Evolutionary conservation across 306 rosid genomes (phyloP).

Genomic region (Vachellia pachyceras): DNA sequence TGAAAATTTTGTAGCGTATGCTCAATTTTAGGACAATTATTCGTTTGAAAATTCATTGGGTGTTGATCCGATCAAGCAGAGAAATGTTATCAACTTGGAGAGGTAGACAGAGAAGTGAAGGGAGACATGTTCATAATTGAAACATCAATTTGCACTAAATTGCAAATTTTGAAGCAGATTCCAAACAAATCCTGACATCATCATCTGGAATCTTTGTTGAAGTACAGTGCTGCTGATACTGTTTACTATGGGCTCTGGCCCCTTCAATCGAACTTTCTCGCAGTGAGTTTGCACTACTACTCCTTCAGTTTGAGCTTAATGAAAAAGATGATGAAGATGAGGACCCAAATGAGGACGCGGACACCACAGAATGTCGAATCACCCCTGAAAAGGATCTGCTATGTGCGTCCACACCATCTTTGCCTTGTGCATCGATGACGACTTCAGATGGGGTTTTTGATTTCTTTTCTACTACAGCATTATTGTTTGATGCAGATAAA

Average conservation of each 20-base stretch:
- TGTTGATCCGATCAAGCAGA: background rate
- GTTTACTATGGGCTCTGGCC: conserved; percentile 81
- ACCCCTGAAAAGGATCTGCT: conserved; percentile 69
- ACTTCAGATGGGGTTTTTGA: conserved; percentile 50
- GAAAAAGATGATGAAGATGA: conserved; percentile 77
- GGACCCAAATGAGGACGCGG: conserved; percentile 31
- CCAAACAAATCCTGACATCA: conserved; percentile 26
- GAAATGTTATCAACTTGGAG: background rate
- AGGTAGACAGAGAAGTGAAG: background rate
- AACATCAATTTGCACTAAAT: conserved; percentile 35
- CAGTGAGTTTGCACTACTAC: conserved; percentile 53
- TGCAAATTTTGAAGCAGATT: conserved; percentile 42
- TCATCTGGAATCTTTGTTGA: conserved; percentile 31
- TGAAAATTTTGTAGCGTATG: background rate
- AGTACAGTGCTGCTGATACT: conserved; percentile 44
- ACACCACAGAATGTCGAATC: conserved; percentile 47
- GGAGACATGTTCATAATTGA: background rate
- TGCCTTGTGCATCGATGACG: conserved; percentile 35
- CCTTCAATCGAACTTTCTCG: conserved; percentile 67
- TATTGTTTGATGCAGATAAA: conserved; percentile 20
- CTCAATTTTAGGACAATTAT: background rate
- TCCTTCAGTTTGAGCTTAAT: conserved; percentile 59
- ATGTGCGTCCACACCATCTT: conserved; percentile 39
- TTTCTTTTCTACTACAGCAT: conserved; percentile 25
- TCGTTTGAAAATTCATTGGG: background rate